Conservation (phyloP, 2,329 filamentous ascomycete species). For the Tolypocladium pustulatum region DNA sequence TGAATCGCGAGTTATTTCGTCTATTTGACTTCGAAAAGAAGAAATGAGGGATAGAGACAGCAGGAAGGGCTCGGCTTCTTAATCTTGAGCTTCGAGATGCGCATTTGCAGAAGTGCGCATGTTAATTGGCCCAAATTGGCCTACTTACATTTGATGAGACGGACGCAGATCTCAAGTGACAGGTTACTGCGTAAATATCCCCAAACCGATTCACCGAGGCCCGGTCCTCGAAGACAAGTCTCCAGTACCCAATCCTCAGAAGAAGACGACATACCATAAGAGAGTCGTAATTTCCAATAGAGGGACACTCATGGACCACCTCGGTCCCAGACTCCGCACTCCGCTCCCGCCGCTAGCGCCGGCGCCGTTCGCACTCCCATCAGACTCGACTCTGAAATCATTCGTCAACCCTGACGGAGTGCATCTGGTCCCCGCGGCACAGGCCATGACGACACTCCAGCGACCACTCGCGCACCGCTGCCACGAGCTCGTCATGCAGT, state of each 20-base stretch:
- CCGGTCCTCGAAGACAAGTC: not conserved
- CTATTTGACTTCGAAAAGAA: too few species aligned
- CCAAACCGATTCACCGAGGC: too few species aligned
- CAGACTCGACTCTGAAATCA: slow-evolving; percentile 26
- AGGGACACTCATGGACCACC: not conserved
- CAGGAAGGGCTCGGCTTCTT: too few species aligned
- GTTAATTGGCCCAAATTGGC: too few species aligned
- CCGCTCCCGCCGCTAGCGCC: not conserved
- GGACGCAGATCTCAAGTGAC: too few species aligned
- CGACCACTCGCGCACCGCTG: slow-evolving; percentile 38
- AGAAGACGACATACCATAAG: not conserved
- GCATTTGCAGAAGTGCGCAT: too few species aligned
- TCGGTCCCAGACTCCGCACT: not conserved
- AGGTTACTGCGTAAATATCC: too few species aligned
- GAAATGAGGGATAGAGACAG: too few species aligned
- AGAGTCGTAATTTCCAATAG: not conserved
- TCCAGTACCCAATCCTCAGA: not conserved
- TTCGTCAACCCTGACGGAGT: slow-evolving; percentile 29
- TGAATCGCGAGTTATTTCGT: too few species aligned
- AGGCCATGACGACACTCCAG: slow-evolving; percentile 34
- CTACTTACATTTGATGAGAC: too few species aligned
- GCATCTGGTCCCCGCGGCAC: slow-evolving; percentile 35
- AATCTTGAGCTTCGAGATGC: too few species aligned
- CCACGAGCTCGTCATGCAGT: slow-evolving; percentile 38
- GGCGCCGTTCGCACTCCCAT: slow-evolving; percentile 8